These are phyloP conservation scores for Bipolaris oryzae DNA, from an alignment of 2,329 filamentous ascomycete genomes.

Conservation along the genomic window DNA sequence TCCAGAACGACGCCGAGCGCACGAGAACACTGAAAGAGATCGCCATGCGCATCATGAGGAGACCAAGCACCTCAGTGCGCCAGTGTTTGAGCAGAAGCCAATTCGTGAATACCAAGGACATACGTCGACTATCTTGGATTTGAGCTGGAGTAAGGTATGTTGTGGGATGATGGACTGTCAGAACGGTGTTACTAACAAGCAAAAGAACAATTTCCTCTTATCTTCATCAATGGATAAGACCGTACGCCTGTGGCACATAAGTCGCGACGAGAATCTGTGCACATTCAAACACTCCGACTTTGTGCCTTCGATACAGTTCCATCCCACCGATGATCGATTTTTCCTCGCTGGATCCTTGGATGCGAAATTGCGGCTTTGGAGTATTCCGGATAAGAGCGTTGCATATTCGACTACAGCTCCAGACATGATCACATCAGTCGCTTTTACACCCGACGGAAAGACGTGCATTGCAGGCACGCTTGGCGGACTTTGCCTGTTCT, in stretches of 20 bases:
- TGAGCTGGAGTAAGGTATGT: slow-evolving; percentile 89
- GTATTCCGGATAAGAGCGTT: slow-evolving; percentile 93
- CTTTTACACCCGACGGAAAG: slow-evolving; percentile 91
- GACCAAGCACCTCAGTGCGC: slow-evolving; percentile 76
- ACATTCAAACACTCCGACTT: slow-evolving; percentile 95
- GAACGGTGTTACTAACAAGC: not conserved
- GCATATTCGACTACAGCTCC: slow-evolving; percentile 78
- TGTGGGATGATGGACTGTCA: not conserved
- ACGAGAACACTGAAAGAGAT: slow-evolving; percentile 72
- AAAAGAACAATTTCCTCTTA: slow-evolving; percentile 85
- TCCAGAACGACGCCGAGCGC: slow-evolving; percentile 74
- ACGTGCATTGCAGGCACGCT: slow-evolving; percentile 87
- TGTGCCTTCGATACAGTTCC: slow-evolving; percentile 92
- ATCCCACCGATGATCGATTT: slow-evolving; percentile 93
- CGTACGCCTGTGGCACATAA: slow-evolving; percentile 91
- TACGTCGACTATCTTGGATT: slow-evolving; percentile 80
- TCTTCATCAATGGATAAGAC: slow-evolving; percentile 99
- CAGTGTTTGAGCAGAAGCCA: slow-evolving; percentile 83
- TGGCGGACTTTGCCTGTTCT: slow-evolving; percentile 85
- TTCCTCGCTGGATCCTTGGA: slow-evolving; percentile 94
- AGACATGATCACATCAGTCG: slow-evolving; percentile 91
- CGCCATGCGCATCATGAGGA: slow-evolving; percentile 53
- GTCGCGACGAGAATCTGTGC: slow-evolving; percentile 82
- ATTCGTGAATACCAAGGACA: slow-evolving; percentile 83
- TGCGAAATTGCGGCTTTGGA: slow-evolving; percentile 87